These are phyloP conservation scores for Penicillium oxalicum DNA, from an alignment of 2,329 filamentous ascomycete genomes.

Conservation along the genomic window DNA sequence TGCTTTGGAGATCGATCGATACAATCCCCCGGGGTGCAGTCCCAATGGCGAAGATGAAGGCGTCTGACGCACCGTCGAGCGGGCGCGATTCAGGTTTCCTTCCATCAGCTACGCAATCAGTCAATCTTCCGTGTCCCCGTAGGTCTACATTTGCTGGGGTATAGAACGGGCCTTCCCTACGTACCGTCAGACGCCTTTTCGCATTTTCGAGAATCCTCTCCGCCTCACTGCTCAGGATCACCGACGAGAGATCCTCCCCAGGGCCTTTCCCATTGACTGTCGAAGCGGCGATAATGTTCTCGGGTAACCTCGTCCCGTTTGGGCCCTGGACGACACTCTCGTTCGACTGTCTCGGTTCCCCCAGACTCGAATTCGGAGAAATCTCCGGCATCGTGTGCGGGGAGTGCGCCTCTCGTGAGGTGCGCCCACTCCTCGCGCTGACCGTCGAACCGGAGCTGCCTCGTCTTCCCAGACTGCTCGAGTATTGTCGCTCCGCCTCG, in stretches of 20 bases:
- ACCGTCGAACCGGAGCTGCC: constrained; percentile 37
- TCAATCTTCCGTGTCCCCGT: constrained; percentile 13
- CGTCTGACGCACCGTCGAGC: constrained; percentile 57
- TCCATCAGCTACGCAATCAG: constrained; percentile 69
- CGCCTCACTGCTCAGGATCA: constrained; percentile 71
- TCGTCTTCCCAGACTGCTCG: constrained; percentile 25
- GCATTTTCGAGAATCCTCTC: constrained; percentile 90
- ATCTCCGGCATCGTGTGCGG: constrained; percentile 6
- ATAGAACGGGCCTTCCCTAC: constrained; percentile 27
- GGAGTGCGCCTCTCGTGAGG: constrained; percentile 14
- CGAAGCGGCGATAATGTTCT: constrained; percentile 27
- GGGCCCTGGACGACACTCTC: constrained; percentile 2
- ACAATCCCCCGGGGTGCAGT: constrained; percentile 32
- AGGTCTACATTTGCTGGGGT: no score
- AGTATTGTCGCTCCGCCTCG: constrained; percentile 46
- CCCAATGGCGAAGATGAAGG: constrained; percentile 42
- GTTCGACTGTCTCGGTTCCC: constrained; percentile 6
- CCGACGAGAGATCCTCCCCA: constrained; percentile 63
- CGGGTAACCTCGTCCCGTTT: constrained; percentile 5
- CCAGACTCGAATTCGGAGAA: constrained; percentile 4
- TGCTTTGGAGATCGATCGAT: constrained; percentile 37
- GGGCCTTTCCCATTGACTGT: constrained; percentile 37
- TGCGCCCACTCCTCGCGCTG: constrained; percentile 23
- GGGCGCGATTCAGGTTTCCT: constrained; percentile 75
- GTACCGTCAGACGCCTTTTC: constrained; percentile 78